phyloP scores from a whole-genome alignment of 2,329 filamentous ascomycete genomes.

The Aspergillus sp. region DNA sequence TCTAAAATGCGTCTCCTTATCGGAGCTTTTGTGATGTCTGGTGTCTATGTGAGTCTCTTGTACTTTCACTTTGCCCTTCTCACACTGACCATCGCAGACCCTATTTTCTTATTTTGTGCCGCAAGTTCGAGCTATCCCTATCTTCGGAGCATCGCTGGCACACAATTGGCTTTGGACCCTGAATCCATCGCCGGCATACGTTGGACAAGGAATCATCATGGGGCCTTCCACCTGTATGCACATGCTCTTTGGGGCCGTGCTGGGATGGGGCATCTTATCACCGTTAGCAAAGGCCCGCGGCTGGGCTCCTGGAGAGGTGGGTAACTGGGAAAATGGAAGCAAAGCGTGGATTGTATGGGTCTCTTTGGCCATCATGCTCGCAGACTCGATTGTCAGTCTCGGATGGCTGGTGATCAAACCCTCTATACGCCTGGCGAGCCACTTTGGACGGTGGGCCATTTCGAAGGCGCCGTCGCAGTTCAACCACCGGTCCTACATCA shows the following conservation, averaged over 20 bases:
- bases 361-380: constrained; percentile 91
- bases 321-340: constrained; percentile 83
- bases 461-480: constrained; percentile 11
- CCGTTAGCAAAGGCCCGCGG: constrained; percentile 75
- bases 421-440: constrained; percentile 36
- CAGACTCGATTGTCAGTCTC: constrained; percentile 81
- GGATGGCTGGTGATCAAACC: constrained; percentile 65
- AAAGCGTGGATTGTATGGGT: constrained; percentile 99
- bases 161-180: constrained; percentile 86
- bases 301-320: constrained; percentile 81
- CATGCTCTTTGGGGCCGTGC: constrained; percentile 80
- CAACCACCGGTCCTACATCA: constrained; percentile 17
- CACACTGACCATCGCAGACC: constrained; percentile 47
- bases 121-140: constrained; percentile 69
- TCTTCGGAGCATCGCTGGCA: constrained; percentile 69
- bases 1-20: constrained; percentile 52
- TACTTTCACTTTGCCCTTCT: not conserved
- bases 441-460: constrained; percentile 18
- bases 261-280: constrained; percentile 87
- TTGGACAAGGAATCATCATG: constrained; percentile 98
- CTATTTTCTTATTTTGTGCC: constrained; percentile 85
- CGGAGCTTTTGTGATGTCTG: constrained; percentile 52
- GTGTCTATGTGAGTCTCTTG: constrained; percentile 37
- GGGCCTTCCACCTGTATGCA: constrained; percentile 88
- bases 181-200: constrained; percentile 93